Conservation (phyloP, 495 filamentous ascomycete species). For the Neurospora sp. region DNA sequence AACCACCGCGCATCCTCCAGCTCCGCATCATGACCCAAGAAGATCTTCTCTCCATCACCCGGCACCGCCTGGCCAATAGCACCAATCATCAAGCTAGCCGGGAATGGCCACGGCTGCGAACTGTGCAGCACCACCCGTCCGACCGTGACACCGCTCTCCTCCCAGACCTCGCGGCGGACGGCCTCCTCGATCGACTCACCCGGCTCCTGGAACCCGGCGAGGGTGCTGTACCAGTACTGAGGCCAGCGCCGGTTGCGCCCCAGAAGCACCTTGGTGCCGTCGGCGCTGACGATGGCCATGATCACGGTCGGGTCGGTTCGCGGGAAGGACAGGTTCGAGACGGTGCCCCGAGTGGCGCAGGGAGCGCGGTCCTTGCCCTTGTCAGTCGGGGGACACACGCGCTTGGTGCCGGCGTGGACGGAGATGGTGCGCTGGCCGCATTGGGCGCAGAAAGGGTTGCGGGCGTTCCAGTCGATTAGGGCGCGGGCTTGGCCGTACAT, state of each 20-base stretch:
- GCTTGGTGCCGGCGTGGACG: slow-evolving; percentile 82
- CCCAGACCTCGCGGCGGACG: slow-evolving; percentile 90
- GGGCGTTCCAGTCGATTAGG: slow-evolving; percentile 88
- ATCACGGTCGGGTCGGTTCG: slow-evolving; percentile 95
- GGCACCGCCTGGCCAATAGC: slow-evolving; percentile 78
- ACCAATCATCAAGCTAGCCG: slow-evolving; percentile 88
- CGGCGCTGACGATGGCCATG: slow-evolving; percentile 74
- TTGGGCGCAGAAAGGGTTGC: slow-evolving; percentile 83
- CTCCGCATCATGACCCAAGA: slow-evolving; percentile 81
- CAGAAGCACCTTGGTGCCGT: slow-evolving; percentile 67
- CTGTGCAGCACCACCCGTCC: slow-evolving; percentile 86
- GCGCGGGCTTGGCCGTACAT: slow-evolving; percentile 86
- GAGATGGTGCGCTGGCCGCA: slow-evolving; percentile 81
- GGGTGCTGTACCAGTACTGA: slow-evolving; percentile 72
- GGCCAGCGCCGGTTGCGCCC: slow-evolving; percentile 82
- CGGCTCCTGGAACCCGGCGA: slow-evolving; percentile 92
- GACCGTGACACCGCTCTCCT: slow-evolving; percentile 77
- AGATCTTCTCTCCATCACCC: slow-evolving; percentile 65
- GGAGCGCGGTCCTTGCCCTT: slow-evolving; percentile 46
- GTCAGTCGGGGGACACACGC: slow-evolving; percentile 78
- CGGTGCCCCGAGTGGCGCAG: slow-evolving; percentile 65
- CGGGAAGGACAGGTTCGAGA: slow-evolving; percentile 82
- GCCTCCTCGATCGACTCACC: slow-evolving; percentile 93
- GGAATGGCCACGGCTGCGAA: slow-evolving; percentile 65
- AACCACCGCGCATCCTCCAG: slow-evolving; percentile 86